phyloP scores from a whole-genome alignment of 805 yeast species.

The Tetrapisispora iriomotensis region DNA sequence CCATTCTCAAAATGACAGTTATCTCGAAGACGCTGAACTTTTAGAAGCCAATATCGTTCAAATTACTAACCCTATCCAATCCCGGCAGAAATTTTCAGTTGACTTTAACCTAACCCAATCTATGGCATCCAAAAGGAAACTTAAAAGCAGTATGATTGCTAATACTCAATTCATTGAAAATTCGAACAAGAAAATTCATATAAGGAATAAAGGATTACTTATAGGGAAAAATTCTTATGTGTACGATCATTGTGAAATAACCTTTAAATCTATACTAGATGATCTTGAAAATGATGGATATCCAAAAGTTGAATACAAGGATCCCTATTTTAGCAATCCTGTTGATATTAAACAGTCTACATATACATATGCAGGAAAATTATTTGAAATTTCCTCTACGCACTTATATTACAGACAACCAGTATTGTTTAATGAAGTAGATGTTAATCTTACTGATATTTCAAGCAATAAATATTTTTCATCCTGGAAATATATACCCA shows the following conservation, averaged over 20 bases:
- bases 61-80: too few species aligned
- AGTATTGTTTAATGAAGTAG: constrained; percentile 17
- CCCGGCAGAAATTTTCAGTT: constrained; percentile 8
- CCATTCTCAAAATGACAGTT: too few species aligned
- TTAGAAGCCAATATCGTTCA: too few species aligned
- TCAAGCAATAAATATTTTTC: constrained; percentile 4
- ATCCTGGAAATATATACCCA: constrained; percentile 37
- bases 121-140: constrained; percentile 13
- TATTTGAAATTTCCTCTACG: constrained; percentile 38
- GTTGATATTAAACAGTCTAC: constrained; percentile 46
- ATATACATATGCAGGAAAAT: constrained; percentile 58
- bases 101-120: constrained; percentile 18
- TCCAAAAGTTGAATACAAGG: constrained; percentile 44
- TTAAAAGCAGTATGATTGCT: neutral
- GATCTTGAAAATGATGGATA: constrained; percentile 41
- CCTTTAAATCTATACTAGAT: constrained; percentile 29
- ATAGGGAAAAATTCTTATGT: constrained; percentile 1
- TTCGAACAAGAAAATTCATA: neutral
- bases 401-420: constrained; percentile 28
- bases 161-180: neutral
- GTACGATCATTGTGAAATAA: constrained; percentile 16
- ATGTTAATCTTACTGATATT: constrained; percentile 6
- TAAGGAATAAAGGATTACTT: neutral
- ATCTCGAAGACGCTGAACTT: too few species aligned
- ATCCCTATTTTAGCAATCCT: constrained; percentile 52